Base-by-base conservation (phyloP, 768 basidiomycete genomes). In the Podaxis sp. region DNA sequence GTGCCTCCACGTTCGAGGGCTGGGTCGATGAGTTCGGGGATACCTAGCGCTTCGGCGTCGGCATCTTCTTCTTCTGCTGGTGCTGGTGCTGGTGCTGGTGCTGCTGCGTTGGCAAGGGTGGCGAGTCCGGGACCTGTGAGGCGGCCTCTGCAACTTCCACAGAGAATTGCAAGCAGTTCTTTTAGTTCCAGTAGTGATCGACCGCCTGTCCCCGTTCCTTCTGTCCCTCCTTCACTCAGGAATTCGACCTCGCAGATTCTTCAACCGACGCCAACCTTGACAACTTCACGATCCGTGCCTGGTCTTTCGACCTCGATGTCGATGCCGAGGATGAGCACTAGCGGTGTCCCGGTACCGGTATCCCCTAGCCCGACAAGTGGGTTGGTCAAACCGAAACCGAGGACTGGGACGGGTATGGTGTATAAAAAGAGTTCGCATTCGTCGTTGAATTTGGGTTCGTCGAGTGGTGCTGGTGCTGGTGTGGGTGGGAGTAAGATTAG, bases 361-460 rank as follows among this genome's bases (percentile, higher is more conserved):
- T 1, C 61, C 36, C 38, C 61, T 16, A 61, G 55, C 23, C 47
- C 53, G 44, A 46, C 62, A 4, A 23, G 57, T 23, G 57, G 44
- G 5, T 44, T 63, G 52, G 61, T 67, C 3, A 72, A 76, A 14
- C 84, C 82, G 18, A 80, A 73, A 63, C 86, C 87, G 9, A 71
- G 87, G 28, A 88, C 61, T n/a, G n/a, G n/a, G n/a, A n/a, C n/a
- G n/a, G n/a, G n/a, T n/a, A n/a, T n/a, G n/a, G n/a, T n/a, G n/a
- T n/a, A n/a, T n/a, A n/a, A n/a, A n/a, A n/a, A n/a, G n/a, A n/a
- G n/a, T n/a, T n/a, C n/a, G n/a, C n/a, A n/a, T n/a, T n/a, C n/a
- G n/a, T n/a, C n/a, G n/a, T 38, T 54, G 23, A 54, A 35, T 37
- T 11, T 32, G 23, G 27, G 28, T 10, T 21, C 18, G 52, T 11